Percentiles rank a stretch among this genome's conserved stretches.
Evolutionary conservation across 768 basidiomycete species (phyloP).

Genomic region (Royoungia palumana): DNA sequence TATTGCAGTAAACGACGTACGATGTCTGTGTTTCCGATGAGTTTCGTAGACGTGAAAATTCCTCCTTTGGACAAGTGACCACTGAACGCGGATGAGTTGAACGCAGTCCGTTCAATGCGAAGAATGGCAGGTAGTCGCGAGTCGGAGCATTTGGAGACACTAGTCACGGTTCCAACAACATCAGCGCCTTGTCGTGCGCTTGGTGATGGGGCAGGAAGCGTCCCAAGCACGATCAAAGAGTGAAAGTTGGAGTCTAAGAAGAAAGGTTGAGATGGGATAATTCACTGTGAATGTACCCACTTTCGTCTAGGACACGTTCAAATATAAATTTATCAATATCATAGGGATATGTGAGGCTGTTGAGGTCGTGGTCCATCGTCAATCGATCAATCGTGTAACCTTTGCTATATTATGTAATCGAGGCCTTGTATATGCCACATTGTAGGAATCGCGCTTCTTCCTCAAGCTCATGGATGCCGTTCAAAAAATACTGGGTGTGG

Average conservation of each 20-base stretch:
- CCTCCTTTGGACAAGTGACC: constrained; percentile 34
- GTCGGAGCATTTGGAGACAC: constrained; percentile 1
- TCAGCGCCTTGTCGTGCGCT: background rate
- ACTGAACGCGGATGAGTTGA: constrained; percentile 40
- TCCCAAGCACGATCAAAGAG: constrained; percentile 66
- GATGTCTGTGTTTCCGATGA: constrained; percentile 65
- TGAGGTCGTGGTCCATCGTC: background rate
- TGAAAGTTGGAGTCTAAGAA: constrained; percentile 55
- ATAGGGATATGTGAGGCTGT: constrained; percentile 1
- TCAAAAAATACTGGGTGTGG: too few relatives aligned
- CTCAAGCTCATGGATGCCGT: too few relatives aligned
- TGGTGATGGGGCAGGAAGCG: constrained; percentile 36
- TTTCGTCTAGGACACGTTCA: constrained; percentile 55
- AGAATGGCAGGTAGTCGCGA: constrained; percentile 57
- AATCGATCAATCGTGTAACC: too few relatives aligned
- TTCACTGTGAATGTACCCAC: constrained; percentile 12
- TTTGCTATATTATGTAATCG: too few relatives aligned
- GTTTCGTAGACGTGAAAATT: constrained; percentile 40
- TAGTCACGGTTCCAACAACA: constrained; percentile 11
- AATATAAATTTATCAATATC: constrained; percentile 44
- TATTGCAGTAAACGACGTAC: constrained; percentile 45
- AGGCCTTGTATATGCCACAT: too few relatives aligned
- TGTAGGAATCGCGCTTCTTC: too few relatives aligned
- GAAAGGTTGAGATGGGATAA: too few relatives aligned
- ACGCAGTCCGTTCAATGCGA: constrained; percentile 73